Percentiles rank a stretch among this genome's conserved stretches.
These are phyloP conservation scores for Neurospora sp. DNA, from an alignment of 2,329 filamentous ascomycete genomes.

Conservation along the genomic window DNA sequence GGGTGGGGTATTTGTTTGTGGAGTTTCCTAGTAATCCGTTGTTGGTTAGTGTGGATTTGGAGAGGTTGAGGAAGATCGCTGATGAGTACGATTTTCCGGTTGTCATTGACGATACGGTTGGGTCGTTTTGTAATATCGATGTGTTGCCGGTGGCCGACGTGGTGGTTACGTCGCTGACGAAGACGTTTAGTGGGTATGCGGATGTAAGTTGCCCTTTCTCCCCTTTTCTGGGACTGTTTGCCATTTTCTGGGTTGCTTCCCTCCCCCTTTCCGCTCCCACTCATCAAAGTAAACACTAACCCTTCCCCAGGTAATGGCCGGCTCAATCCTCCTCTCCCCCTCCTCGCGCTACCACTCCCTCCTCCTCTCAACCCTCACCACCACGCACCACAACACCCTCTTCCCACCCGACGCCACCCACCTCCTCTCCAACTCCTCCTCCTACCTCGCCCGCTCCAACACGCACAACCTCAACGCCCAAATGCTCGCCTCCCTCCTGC, in stretches of 20 bases:
- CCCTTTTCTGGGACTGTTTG: neutral
- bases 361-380: slow-evolving; percentile 24
- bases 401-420: slow-evolving; percentile 35
- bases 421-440: slow-evolving; percentile 38
- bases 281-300: too few species aligned
- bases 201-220: slow-evolving; percentile 23
- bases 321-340: slow-evolving; percentile 39
- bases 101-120: slow-evolving; percentile 38
- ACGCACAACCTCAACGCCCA: slow-evolving; percentile 43
- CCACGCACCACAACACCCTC: slow-evolving; percentile 33
- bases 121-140: slow-evolving; percentile 40
- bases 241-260: neutral
- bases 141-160: slow-evolving; percentile 38
- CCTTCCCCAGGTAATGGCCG: slow-evolving; percentile 33
- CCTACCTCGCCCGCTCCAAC: slow-evolving; percentile 44
- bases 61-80: slow-evolving; percentile 26
- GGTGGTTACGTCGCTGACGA: slow-evolving; percentile 40
- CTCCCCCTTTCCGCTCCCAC: neutral
- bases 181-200: slow-evolving; percentile 46
- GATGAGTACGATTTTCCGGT: slow-evolving; percentile 35
- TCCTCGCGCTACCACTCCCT: slow-evolving; percentile 29
- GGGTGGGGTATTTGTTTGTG: slow-evolving; percentile 35
- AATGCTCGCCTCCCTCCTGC: slow-evolving; percentile 35
- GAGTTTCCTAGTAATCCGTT: slow-evolving; percentile 42
- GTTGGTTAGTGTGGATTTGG: slow-evolving; percentile 30